Evolutionary conservation across 208 protist genomes (phyloP).

Genomic region (Wallacemonas sp.): DNA sequence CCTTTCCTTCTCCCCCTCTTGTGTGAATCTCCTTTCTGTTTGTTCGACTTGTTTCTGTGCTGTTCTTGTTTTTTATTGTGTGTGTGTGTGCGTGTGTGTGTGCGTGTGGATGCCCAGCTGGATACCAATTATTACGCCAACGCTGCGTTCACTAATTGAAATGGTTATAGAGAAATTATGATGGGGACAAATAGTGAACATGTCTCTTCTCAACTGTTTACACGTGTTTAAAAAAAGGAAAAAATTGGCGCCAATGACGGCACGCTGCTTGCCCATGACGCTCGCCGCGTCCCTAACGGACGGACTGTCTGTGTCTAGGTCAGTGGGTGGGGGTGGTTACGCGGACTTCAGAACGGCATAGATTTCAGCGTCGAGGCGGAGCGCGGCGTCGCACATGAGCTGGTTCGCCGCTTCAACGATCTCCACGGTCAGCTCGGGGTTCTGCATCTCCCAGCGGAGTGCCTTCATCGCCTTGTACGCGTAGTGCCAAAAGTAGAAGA

Average conservation of each 20-base stretch:
- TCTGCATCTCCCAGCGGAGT: slow-evolving; percentile 5
- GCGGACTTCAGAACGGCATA: not conserved
- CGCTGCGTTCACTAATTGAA: not conserved
- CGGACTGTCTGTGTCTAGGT: too few relatives aligned
- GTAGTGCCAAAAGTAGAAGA: slow-evolving; percentile 47
- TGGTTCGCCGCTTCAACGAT: slow-evolving; percentile 20
- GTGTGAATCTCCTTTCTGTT: too few relatives aligned
- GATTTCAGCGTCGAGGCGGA: slow-evolving; percentile 11
- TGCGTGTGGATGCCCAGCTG: not conserved
- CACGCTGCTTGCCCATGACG: not conserved
- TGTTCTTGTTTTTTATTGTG: too few relatives aligned
- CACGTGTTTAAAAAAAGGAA: not conserved
- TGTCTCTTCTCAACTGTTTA: not conserved
- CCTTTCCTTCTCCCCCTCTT: not conserved
- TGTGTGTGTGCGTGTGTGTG: too few relatives aligned
- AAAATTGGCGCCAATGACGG: not conserved
- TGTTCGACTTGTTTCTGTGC: too few relatives aligned
- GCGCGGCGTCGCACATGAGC: slow-evolving; percentile 23
- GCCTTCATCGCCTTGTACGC: slow-evolving; percentile 23
- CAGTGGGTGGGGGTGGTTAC: not conserved
- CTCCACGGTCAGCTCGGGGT: slow-evolving; percentile 17
- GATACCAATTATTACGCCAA: not conserved
- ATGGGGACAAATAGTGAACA: not conserved
- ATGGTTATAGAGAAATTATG: not conserved
- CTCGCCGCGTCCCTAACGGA: too few relatives aligned